Evolutionary conservation across 1,284 basidiomycete species (phyloP).

Genomic region (Malassezia dermatis): DNA sequence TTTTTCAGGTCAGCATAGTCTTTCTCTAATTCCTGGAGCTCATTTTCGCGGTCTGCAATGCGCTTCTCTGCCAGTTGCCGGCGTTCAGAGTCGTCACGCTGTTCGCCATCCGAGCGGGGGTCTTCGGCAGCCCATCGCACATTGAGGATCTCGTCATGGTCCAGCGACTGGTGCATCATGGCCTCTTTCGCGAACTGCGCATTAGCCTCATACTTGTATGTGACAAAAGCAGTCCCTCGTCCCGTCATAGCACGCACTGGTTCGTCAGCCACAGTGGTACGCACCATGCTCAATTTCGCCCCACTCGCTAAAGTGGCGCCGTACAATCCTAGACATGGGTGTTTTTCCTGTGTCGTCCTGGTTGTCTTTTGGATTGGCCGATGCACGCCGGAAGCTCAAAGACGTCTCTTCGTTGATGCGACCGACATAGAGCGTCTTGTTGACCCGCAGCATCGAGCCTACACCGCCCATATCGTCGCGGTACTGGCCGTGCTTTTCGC

Average conservation of each 20-base stretch:
- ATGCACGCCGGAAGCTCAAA: conserved; percentile 18
- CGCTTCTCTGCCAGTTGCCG: conserved; percentile 25
- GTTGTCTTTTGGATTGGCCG: conserved; percentile 21
- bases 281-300: conserved; percentile 84
- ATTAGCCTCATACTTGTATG: conserved; percentile 69
- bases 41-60: conserved; percentile 31
- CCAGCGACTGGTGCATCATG: conserved; percentile 95
- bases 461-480: conserved; percentile 99
- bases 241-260: conserved; percentile 81
- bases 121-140: conserved; percentile 46
- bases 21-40: conserved; percentile 25
- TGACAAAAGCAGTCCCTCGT: conserved; percentile 92
- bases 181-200: conserved; percentile 97
- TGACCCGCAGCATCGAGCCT: conserved; percentile 84
- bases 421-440: conserved; percentile 88
- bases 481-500: conserved; percentile 94
- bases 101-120: conserved; percentile 29
- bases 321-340: conserved; percentile 34
- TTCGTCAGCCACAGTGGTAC: conserved; percentile 45
- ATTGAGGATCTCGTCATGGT: conserved; percentile 95
- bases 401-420: conserved; percentile 55
- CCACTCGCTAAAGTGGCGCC: conserved; percentile 83
- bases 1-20: conserved; percentile 23
- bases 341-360: conserved; percentile 23
- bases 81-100: conserved; percentile 28